Evolutionary conservation across 192 early-diverging fungal species (phyloP).

Genomic region (Geranomyces michiganensis): DNA sequence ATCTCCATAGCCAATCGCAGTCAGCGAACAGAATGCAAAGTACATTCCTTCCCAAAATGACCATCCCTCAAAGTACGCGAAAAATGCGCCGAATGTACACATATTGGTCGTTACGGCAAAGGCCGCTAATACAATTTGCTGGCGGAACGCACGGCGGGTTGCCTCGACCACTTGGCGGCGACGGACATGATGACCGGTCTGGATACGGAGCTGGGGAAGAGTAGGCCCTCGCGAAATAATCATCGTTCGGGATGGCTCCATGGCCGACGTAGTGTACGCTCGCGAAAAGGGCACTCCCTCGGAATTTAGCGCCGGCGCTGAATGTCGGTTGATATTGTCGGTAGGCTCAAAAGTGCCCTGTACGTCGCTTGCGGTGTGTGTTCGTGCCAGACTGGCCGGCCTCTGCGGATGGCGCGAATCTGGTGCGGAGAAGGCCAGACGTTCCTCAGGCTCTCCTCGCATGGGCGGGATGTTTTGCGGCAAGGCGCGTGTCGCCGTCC

Average conservation of each 20-base stretch:
- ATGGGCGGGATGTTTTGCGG: not conserved
- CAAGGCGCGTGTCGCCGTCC: too few relatives aligned
- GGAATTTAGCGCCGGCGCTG: not conserved
- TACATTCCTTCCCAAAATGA: constrained; percentile 50
- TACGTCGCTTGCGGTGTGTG: not conserved
- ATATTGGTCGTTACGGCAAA: constrained; percentile 44
- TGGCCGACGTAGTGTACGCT: constrained; percentile 19
- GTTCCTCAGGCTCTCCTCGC: not conserved
- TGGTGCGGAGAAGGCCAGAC: not conserved
- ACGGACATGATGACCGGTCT: constrained; percentile 32
- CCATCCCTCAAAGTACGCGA: constrained; percentile 52
- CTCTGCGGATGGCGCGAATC: not conserved
- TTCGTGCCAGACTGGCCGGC: not conserved
- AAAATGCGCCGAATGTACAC: constrained; percentile 44
- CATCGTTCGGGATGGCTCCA: constrained; percentile 20
- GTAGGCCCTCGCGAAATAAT: constrained; percentile 33
- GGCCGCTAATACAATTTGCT: constrained; percentile 42
- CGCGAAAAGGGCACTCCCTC: constrained; percentile 24
- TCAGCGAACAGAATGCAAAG: constrained; percentile 47
- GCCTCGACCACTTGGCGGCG: constrained; percentile 38
- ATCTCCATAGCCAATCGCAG: constrained; percentile 54
- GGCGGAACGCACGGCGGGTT: constrained; percentile 38
- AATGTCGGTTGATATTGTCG: not conserved
- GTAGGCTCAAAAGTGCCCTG: not conserved
- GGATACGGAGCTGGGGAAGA: constrained; percentile 43